phyloP scores from a whole-genome alignment of 495 filamentous ascomycete species.

The Haplographium delicatum region DNA sequence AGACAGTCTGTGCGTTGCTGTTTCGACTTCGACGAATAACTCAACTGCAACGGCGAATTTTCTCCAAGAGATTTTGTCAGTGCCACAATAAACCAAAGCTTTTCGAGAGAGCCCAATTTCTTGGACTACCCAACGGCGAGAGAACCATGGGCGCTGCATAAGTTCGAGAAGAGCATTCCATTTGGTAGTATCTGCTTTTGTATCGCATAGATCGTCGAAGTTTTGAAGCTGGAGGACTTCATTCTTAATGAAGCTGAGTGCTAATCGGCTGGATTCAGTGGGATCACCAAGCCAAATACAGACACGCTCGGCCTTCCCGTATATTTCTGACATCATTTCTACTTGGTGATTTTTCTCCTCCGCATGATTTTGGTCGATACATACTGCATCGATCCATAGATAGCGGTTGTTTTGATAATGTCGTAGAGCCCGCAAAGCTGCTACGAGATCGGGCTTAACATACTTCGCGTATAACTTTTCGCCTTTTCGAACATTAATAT shows the following conservation, averaged over 20 bases:
- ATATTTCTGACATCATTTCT: conserved; percentile 26
- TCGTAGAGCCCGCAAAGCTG: neutral
- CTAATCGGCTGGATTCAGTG: neutral
- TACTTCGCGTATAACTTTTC: neutral
- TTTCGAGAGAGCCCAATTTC: conserved; percentile 31
- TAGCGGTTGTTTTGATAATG: neutral
- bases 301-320: conserved; percentile 10
- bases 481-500: neutral
- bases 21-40: conserved; percentile 1
- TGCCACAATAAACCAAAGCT: conserved; percentile 28
- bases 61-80: conserved; percentile 23
- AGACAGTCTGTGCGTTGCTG: neutral
- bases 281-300: conserved; percentile 5
- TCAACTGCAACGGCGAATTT: conserved; percentile 25
- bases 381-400: conserved; percentile 6
- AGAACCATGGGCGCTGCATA: conserved; percentile 32
- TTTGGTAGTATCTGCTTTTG: conserved; percentile 10
- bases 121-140: conserved; percentile 32
- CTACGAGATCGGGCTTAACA: neutral
- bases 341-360: conserved; percentile 23
- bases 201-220: conserved; percentile 16
- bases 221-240: conserved; percentile 2
- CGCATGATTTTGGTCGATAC: conserved; percentile 1
- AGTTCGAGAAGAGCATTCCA: conserved; percentile 27
- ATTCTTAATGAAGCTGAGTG: conserved; percentile 7